Conservation (phyloP, 495 filamentous ascomycete species). For the Neurospora sp. region DNA sequence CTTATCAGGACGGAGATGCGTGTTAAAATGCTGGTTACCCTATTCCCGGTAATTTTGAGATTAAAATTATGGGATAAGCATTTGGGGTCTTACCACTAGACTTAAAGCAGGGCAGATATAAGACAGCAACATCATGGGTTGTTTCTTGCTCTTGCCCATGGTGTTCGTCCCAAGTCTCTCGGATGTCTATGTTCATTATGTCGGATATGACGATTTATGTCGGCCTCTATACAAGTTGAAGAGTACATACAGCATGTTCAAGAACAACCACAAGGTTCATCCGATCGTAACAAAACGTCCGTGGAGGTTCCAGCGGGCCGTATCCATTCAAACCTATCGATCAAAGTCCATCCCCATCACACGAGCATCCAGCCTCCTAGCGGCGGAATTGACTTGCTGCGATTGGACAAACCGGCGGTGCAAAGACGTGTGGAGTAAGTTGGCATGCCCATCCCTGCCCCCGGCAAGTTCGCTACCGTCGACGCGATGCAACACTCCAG, state of each 20-base stretch:
- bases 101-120: neutral
- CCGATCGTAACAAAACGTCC: neutral
- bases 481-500: neutral
- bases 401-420: neutral
- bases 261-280: neutral
- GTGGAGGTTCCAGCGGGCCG: neutral
- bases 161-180: neutral
- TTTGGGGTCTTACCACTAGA: neutral
- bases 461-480: neutral
- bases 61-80: neutral
- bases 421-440: neutral
- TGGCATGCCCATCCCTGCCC: neutral
- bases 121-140: neutral
- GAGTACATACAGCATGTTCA: neutral
- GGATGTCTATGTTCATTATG: neutral
- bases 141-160: neutral
- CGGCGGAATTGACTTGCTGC: neutral
- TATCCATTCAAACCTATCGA: neutral
- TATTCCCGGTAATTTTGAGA: neutral
- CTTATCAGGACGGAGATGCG: neutral
- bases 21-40: neutral
- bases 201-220: neutral
- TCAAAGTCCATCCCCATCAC: neutral
- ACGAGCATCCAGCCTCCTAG: neutral
- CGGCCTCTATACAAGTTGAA: neutral